phyloP scores from a whole-genome alignment of 108 stramenopile genomes.

The Cyclotella cryptica region DNA sequence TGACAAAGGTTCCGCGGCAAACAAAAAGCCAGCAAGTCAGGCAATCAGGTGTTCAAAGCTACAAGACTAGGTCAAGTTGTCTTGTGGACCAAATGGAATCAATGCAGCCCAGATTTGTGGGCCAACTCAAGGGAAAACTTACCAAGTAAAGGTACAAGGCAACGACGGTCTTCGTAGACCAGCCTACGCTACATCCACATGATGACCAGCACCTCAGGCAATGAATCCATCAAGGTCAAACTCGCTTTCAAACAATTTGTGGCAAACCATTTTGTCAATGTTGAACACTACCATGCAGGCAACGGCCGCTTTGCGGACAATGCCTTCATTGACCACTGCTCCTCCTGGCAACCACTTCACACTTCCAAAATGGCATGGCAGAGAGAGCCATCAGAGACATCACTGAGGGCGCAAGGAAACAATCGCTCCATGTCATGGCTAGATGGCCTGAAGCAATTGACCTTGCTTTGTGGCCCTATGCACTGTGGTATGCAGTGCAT shows the following conservation, averaged over 20 bases:
- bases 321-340: conserved; percentile 5
- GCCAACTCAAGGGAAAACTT: conserved; percentile 49
- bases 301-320: conserved; percentile 48
- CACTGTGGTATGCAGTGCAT: too few relatives aligned
- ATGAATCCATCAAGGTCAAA: too few relatives aligned
- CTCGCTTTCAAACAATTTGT: background rate
- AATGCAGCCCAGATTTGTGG: conserved; percentile 49
- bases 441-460: too few relatives aligned
- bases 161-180: conserved; percentile 33
- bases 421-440: too few relatives aligned
- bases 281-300: conserved; percentile 37
- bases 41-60: background rate
- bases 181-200: background rate
- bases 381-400: too few relatives aligned
- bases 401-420: too few relatives aligned
- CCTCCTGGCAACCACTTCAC: background rate
- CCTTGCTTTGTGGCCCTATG: too few relatives aligned
- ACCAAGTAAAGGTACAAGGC: conserved; percentile 4
- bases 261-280: background rate
- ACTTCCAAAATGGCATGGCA: background rate
- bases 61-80: conserved; percentile 16
- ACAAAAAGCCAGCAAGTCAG: too few relatives aligned
- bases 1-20: too few relatives aligned
- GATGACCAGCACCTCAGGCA: too few relatives aligned
- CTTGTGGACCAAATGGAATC: conserved; percentile 58